Evolutionary conservation across 2,329 filamentous ascomycete genomes (phyloP).

Genomic region (Epichloe scottii): DNA sequence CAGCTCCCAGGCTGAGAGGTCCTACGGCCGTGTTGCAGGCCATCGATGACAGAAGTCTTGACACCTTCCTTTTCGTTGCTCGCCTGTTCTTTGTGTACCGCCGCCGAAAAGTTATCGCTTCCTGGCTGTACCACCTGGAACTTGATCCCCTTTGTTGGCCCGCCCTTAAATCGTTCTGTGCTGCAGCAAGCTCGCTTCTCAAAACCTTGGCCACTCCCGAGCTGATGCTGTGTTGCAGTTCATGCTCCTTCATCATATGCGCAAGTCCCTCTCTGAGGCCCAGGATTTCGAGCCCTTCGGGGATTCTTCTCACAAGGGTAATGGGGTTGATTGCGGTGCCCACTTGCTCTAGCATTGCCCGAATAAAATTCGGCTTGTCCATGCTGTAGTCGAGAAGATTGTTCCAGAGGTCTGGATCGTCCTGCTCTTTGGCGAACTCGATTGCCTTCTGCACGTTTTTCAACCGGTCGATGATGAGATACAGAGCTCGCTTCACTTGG

Average conservation of each 20-base stretch:
- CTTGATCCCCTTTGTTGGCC: conserved; percentile 77
- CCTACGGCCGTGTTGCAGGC: conserved; percentile 16
- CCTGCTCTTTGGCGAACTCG: conserved; percentile 83
- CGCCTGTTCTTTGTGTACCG: conserved; percentile 11
- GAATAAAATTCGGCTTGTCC: conserved; percentile 94
- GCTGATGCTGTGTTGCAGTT: conserved; percentile 87
- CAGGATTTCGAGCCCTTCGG: conserved; percentile 84
- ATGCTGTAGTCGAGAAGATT: conserved; percentile 91
- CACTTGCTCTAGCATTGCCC: conserved; percentile 81
- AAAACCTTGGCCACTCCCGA: conserved; percentile 80
- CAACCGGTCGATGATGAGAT: conserved; percentile 87
- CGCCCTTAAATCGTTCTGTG: conserved; percentile 66
- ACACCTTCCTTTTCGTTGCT: conserved; percentile 10
- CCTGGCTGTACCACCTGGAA: conserved; percentile 57
- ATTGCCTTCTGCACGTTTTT: conserved; percentile 88
- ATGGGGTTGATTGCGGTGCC: conserved; percentile 91
- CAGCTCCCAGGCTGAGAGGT: conserved; percentile 41
- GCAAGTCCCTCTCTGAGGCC: conserved; percentile 79
- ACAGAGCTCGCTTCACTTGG: conserved; percentile 80
- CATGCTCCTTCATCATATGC: conserved; percentile 88
- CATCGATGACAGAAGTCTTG: neutral
- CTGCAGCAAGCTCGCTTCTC: conserved; percentile 71
- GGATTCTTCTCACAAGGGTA: conserved; percentile 77
- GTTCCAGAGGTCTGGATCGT: conserved; percentile 88
- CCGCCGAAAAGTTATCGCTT: conserved; percentile 24